These are phyloP conservation scores for Cercospora sp. DNA, from an alignment of 2,329 filamentous ascomycete species.

Conservation along the genomic window DNA sequence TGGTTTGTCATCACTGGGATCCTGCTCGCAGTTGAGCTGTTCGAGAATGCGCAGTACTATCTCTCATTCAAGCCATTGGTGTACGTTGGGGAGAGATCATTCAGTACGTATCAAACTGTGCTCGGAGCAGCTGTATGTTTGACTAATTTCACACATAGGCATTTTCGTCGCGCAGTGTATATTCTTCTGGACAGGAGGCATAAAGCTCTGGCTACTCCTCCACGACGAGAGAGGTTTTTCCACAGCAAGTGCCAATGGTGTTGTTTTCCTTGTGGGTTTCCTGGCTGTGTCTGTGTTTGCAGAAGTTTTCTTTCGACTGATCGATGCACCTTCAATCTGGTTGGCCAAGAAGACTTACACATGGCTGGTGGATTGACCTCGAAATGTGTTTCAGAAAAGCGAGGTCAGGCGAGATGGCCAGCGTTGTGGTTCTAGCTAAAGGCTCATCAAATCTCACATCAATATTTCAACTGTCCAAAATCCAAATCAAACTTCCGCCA, in stretches of 20 bases:
- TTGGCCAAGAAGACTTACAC: slow-evolving; percentile 25
- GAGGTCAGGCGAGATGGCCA: no score
- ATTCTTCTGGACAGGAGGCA: slow-evolving; percentile 35
- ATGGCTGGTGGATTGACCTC: slow-evolving; percentile 25
- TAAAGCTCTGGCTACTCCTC: slow-evolving; percentile 34
- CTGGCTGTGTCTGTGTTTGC: slow-evolving; percentile 23
- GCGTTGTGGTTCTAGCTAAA: background rate
- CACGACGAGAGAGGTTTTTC: slow-evolving; percentile 14
- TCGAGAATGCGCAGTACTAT: slow-evolving; percentile 17
- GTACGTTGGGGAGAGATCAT: slow-evolving; percentile 32
- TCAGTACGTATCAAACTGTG: slow-evolving; percentile 27
- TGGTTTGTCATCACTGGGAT: slow-evolving; percentile 34
- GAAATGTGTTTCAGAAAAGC: background rate
- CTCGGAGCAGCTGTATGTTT: background rate
- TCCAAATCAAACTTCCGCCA: background rate
- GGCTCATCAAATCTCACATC: background rate
- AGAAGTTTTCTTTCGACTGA: slow-evolving; percentile 30
- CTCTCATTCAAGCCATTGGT: slow-evolving; percentile 33
- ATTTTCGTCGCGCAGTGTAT: slow-evolving; percentile 34
- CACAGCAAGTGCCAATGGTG: slow-evolving; percentile 29
- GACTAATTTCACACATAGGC: slow-evolving; percentile 22
- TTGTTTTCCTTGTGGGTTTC: slow-evolving; percentile 29
- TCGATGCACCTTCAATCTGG: slow-evolving; percentile 33
- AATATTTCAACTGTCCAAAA: background rate
- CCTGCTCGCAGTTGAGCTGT: slow-evolving; percentile 30